Evolutionary conservation across 129 eudicot species (phyloP).

Genomic region (Solidago caesia): DNA sequence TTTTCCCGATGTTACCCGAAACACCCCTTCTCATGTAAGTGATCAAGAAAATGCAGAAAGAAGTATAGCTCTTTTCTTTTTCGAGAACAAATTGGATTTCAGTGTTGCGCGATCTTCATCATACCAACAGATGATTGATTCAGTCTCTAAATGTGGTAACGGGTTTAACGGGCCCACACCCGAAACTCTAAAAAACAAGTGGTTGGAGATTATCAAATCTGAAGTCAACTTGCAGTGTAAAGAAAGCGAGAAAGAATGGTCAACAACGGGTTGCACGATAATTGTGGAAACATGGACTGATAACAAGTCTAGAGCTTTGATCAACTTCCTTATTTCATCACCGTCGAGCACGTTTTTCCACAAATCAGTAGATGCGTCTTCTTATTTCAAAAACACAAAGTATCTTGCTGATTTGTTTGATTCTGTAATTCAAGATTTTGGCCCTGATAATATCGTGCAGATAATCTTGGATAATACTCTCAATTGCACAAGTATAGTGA

Average conservation of each 20-base stretch:
- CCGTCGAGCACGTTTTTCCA: slow-evolving; percentile 85
- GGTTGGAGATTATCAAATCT: slow-evolving; percentile 74
- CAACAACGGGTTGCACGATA: slow-evolving; percentile 80
- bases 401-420: slow-evolving; percentile 69
- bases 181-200: slow-evolving; percentile 60
- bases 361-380: slow-evolving; percentile 82
- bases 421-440: slow-evolving; percentile 79
- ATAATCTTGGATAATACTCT: slow-evolving; percentile 69
- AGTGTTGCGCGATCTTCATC: slow-evolving; percentile 80
- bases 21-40: slow-evolving; percentile 29
- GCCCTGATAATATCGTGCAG: slow-evolving; percentile 82
- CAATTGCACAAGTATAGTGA: slow-evolving; percentile 61
- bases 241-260: slow-evolving; percentile 87
- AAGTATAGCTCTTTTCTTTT: slow-evolving; percentile 84
- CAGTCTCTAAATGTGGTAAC: slow-evolving; percentile 59
- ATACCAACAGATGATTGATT: slow-evolving; percentile 80
- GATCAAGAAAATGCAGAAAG: slow-evolving; percentile 80
- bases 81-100: slow-evolving; percentile 83
- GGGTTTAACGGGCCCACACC: slow-evolving; percentile 70
- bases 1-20: slow-evolving; percentile 43
- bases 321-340: slow-evolving; percentile 81
- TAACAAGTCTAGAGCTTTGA: slow-evolving; percentile 74
- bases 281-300: slow-evolving; percentile 95
- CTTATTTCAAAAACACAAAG: slow-evolving; percentile 68
- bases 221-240: slow-evolving; percentile 60